Evolutionary conservation across 805 yeast genomes (phyloP).

Genomic region (Candida incommunis): DNA sequence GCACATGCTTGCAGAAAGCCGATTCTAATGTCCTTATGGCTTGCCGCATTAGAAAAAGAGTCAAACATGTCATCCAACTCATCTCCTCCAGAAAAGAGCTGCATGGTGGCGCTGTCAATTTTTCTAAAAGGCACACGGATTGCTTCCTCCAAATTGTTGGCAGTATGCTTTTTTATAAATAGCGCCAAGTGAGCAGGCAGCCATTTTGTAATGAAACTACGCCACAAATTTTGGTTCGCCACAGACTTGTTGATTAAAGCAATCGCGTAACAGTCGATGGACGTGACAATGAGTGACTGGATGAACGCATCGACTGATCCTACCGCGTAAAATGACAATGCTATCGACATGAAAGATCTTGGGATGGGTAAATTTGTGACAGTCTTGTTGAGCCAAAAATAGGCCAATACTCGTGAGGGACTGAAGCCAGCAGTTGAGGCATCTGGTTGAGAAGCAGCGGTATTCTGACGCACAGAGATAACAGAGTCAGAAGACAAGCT

Average conservation of each 20-base stretch:
- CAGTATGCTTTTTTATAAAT: slow-evolving; percentile 23
- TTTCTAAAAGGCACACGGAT: slow-evolving; percentile 17
- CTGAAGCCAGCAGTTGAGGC: not conserved
- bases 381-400: not conserved
- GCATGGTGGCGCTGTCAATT: slow-evolving; percentile 25
- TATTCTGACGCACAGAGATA: not conserved
- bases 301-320: not conserved
- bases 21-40: slow-evolving; percentile 33
- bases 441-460: not conserved
- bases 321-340: not conserved
- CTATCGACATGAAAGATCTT: not conserved
- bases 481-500: not conserved
- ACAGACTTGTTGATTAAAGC: slow-evolving; percentile 24
- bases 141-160: slow-evolving; percentile 17
- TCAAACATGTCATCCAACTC: slow-evolving; percentile 36
- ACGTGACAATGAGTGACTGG: slow-evolving; percentile 23
- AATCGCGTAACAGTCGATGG: slow-evolving; percentile 31
- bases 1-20: slow-evolving; percentile 35
- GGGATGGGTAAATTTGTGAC: not conserved
- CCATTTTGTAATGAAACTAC: slow-evolving; percentile 27
- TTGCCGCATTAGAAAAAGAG: slow-evolving; percentile 28
- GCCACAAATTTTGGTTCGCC: slow-evolving; percentile 29
- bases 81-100: slow-evolving; percentile 23
- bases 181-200: slow-evolving; percentile 26
- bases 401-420: not conserved